A percentile compares a stretch with the other conserved stretches of the same genome.
These are phyloP conservation scores for Macrolepiota dolichaula DNA, from an alignment of 768 basidiomycete species.

Conservation along the genomic window DNA sequence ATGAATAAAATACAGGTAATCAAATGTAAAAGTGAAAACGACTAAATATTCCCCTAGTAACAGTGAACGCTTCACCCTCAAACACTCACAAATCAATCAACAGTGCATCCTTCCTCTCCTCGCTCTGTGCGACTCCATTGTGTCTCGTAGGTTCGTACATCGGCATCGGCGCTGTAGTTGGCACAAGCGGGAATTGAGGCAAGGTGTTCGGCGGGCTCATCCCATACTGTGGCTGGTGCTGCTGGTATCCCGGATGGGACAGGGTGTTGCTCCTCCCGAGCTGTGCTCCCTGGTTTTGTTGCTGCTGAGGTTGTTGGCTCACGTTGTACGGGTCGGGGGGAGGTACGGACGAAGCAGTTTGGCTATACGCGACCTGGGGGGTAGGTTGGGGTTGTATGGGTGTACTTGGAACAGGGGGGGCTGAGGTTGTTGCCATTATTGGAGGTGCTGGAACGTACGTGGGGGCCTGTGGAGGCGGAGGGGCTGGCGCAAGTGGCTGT, in stretches of 20 bases:
- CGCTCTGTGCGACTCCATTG: constrained; percentile 46
- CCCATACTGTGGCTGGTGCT: constrained; percentile 22
- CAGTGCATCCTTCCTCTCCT: constrained; percentile 63
- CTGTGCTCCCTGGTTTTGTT: constrained; percentile 21
- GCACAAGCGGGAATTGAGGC: constrained; percentile 64
- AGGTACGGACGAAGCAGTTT: constrained; percentile 21
- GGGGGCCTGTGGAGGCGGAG: constrained; percentile 14
- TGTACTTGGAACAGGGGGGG: constrained; percentile 16
- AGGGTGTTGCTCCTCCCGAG: constrained; percentile 30
- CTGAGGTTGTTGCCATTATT: constrained; percentile 21
- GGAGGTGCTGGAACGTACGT: constrained; percentile 13
- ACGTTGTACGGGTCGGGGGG: constrained; percentile 18
- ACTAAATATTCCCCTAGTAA: not conserved
- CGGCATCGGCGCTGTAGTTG: constrained; percentile 60
- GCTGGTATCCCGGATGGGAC: constrained; percentile 28
- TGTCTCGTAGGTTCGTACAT: constrained; percentile 53
- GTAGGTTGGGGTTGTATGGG: constrained; percentile 10
- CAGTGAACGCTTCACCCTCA: not conserved
- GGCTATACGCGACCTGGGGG: constrained; percentile 5
- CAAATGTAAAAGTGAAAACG: not conserved
- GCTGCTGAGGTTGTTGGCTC: constrained; percentile 21
- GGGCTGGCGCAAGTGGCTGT: constrained; percentile 8
- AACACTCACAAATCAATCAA: constrained; percentile 42
- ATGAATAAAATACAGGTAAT: not conserved
- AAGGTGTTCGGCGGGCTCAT: constrained; percentile 28